Evolutionary conservation across 768 basidiomycete genomes (phyloP).

Genomic region (Artomyces pyxidatus): DNA sequence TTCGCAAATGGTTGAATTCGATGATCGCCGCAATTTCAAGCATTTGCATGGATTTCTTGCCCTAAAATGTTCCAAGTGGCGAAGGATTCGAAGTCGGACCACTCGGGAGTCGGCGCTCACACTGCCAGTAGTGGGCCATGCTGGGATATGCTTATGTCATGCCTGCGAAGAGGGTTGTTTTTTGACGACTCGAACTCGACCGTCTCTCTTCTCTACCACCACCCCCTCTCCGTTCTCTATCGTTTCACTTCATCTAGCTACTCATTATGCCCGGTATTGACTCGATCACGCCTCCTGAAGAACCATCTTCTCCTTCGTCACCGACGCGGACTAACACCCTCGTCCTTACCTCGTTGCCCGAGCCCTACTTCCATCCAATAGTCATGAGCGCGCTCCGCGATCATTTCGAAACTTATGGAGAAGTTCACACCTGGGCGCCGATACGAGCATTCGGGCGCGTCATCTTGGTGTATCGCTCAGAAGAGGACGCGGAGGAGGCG

Average conservation of each 20-base stretch:
- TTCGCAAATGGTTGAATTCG: no score
- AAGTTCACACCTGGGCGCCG: slow-evolving; percentile 88
- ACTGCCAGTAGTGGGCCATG: no score
- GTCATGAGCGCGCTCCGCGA: slow-evolving; percentile 56
- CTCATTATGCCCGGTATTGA: not conserved
- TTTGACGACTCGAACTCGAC: no score
- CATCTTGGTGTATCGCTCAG: slow-evolving; percentile 66
- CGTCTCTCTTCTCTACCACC: not conserved
- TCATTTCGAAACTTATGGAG: slow-evolving; percentile 73
- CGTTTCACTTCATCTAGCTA: not conserved
- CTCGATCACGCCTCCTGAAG: not conserved
- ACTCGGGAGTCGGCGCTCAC: no score
- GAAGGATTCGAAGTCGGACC: no score
- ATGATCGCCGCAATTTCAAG: no score
- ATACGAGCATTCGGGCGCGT: slow-evolving; percentile 74
- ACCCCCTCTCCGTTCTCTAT: not conserved
- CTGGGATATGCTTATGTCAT: no score
- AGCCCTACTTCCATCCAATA: slow-evolving; percentile 65
- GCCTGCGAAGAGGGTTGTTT: no score
- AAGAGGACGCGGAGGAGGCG: slow-evolving; percentile 58
- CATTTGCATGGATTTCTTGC: no score
- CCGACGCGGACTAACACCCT: slow-evolving; percentile 70
- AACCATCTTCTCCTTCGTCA: slow-evolving; percentile 6
- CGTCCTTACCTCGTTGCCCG: slow-evolving; percentile 71
- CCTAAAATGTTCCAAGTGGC: no score